Evolutionary conservation across 2,329 filamentous ascomycete genomes (phyloP), one percentile per base, ranked within the genome.

Genomic region (Xylaria arbuscula): DNA sequence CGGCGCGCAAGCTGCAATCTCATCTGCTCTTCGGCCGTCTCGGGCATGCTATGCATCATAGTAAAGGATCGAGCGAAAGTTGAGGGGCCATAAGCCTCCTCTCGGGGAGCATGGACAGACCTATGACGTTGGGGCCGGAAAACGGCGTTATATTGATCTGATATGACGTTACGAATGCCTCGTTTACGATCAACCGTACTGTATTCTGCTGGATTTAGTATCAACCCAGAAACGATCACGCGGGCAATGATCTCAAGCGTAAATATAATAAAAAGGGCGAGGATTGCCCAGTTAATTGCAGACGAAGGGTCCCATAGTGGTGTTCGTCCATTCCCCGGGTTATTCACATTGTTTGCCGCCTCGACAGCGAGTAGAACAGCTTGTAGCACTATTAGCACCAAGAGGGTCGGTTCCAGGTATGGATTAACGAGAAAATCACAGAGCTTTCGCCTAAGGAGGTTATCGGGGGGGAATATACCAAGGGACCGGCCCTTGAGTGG

Each of bases 201-300:
- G 80, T 98, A 98, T 77, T 98, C 94, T 9, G 89, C 84, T 1
- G 96, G 92, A 77, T 99, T 99, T 72, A 97, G 84, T 38, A 99
- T 85, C 74, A 99, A 92, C 0, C 96, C 97, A 0, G 96, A 99
- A 0, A 99, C 97, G 68, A 99, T 91, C 50, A 94, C 90, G 64
- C 94, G 92, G 69, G 93, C 89, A 64, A 91, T 83, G 42, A 97
- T 86, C 80, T 99, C 97, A 24, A 97, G 76, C 0, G 94, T 97
- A 78, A 98, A 99, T 58, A 99, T 87, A 66, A 92, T 84, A 79
- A 99, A 99, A 6, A 99, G 88, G 1, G 81, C 89, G 53, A 98
- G 85, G 66, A 98, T 88, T 28, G 91, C 89, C 85, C 90, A 97
- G 78, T 98, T 93, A 69, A 93, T 92, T 75, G 84, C 83, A 10